A percentile compares a stretch with the other conserved stretches of the same genome.
phyloP scores from a whole-genome alignment of 371 early-diverging fungal genomes.

The Actinomucor elegans region DNA sequence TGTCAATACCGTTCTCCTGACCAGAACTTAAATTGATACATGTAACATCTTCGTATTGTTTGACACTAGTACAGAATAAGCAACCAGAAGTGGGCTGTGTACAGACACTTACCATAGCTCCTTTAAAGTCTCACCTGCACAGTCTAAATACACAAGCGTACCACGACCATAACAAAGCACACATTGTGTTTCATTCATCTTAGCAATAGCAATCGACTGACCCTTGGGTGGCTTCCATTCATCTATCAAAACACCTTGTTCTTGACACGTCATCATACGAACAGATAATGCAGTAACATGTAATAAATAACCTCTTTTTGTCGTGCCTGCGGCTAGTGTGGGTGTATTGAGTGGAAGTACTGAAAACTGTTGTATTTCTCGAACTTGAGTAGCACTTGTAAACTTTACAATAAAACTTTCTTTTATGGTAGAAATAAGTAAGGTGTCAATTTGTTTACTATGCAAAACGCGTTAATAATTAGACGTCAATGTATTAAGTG shows the following conservation, averaged over 20 bases:
- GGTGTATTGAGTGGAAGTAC: slow-evolving; percentile 21
- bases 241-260: slow-evolving; percentile 24
- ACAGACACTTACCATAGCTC: slow-evolving; percentile 45
- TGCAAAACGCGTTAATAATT: no score
- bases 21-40: slow-evolving; percentile 7
- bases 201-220: slow-evolving; percentile 55
- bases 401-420: slow-evolving; percentile 20
- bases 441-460: no score
- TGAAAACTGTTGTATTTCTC: slow-evolving; percentile 7
- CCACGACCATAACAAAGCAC: slow-evolving; percentile 59
- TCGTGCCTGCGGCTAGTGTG: slow-evolving; percentile 27
- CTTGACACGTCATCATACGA: slow-evolving; percentile 38
- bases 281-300: slow-evolving; percentile 63
- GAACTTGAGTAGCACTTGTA: background rate
- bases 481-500: no score
- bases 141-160: slow-evolving; percentile 57
- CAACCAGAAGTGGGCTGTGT: background rate
- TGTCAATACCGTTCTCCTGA: slow-evolving; percentile 5
- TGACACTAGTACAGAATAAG: background rate
- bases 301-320: slow-evolving; percentile 17
- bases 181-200: slow-evolving; percentile 50
- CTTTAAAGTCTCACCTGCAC: slow-evolving; percentile 37
- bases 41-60: slow-evolving; percentile 10
- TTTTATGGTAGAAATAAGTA: slow-evolving; percentile 54
- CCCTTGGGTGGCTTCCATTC: slow-evolving; percentile 55